Percentiles rank a stretch among this genome's conserved stretches.
Evolutionary conservation across 2,329 filamentous ascomycete species (phyloP).

Genomic region (Apiospora arundinis): DNA sequence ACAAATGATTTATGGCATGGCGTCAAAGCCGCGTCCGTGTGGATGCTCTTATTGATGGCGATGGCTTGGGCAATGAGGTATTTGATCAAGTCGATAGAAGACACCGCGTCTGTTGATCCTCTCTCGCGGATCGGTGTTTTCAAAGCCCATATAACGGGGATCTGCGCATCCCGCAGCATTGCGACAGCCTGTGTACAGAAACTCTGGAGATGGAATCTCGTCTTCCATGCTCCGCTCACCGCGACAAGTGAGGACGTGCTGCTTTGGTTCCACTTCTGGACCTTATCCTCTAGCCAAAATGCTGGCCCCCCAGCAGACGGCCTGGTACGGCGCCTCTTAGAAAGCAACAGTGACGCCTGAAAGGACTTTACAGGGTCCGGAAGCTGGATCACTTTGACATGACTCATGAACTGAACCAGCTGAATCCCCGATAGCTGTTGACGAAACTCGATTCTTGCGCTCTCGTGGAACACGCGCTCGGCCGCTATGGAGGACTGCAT

Average conservation of each 20-base stretch:
- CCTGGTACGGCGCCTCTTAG: not conserved
- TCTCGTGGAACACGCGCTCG: not conserved
- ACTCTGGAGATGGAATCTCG: not conserved
- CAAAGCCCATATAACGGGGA: not conserved
- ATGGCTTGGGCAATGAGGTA: constrained; percentile 1
- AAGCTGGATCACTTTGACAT: not conserved
- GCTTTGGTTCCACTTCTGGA: constrained; percentile 11
- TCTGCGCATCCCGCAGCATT: not conserved
- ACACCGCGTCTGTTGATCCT: not conserved
- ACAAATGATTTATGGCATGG: not conserved
- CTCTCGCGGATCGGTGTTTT: not conserved
- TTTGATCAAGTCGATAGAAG: not conserved
- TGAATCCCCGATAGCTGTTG: not conserved
- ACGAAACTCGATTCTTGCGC: not conserved
- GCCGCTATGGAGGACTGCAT: not conserved
- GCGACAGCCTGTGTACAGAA: not conserved
- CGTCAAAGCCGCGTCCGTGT: not conserved
- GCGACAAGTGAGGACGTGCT: not conserved
- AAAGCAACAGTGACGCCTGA: not conserved
- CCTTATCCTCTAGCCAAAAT: not conserved
- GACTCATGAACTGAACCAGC: not conserved
- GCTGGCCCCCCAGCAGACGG: not conserved
- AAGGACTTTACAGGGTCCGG: not conserved
- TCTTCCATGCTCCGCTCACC: not conserved
- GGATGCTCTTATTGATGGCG: not conserved